phyloP scores from a whole-genome alignment of 257 asterid genomes.

The Nicotiana paniculata region DNA sequence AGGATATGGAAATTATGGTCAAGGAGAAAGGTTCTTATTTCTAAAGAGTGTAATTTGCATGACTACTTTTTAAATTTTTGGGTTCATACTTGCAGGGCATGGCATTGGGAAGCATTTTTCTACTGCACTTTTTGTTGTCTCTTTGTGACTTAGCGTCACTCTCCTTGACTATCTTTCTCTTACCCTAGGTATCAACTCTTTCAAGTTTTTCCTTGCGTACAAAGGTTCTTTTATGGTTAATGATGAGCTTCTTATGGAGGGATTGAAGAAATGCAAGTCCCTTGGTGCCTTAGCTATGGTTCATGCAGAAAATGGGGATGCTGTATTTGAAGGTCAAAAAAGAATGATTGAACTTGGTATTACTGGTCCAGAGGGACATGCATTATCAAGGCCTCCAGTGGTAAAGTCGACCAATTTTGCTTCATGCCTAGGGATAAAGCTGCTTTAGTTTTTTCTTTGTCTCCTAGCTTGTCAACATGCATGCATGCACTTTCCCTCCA shows the following conservation, averaged over 20 bases:
- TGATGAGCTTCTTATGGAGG: slow-evolving; percentile 85
- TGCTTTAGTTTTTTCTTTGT: background rate
- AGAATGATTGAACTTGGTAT: slow-evolving; percentile 89
- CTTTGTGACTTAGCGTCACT: background rate
- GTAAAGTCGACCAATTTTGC: slow-evolving; percentile 24
- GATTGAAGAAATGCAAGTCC: slow-evolving; percentile 87
- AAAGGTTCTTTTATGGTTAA: slow-evolving; percentile 89
- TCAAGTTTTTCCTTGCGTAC: slow-evolving; percentile 87
- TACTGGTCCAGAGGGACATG: slow-evolving; percentile 95
- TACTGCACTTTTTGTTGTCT: background rate
- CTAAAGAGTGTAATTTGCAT: background rate
- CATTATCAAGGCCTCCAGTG: slow-evolving; percentile 92
- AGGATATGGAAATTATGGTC: slow-evolving; percentile 93
- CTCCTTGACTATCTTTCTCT: background rate
- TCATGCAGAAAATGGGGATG: slow-evolving; percentile 98
- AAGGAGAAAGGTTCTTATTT: slow-evolving; percentile 60
- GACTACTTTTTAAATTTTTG: background rate
- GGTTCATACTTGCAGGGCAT: background rate
- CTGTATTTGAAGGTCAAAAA: slow-evolving; percentile 88
- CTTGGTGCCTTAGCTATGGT: slow-evolving; percentile 98
- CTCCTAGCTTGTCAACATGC: background rate
- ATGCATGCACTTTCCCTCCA: background rate
- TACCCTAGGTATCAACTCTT: slow-evolving; percentile 80
- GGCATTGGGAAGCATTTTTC: background rate
- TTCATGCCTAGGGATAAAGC: background rate